Base-by-base conservation (phyloP, 2,329 filamentous ascomycete species). In the Triangularia setosa region DNA sequence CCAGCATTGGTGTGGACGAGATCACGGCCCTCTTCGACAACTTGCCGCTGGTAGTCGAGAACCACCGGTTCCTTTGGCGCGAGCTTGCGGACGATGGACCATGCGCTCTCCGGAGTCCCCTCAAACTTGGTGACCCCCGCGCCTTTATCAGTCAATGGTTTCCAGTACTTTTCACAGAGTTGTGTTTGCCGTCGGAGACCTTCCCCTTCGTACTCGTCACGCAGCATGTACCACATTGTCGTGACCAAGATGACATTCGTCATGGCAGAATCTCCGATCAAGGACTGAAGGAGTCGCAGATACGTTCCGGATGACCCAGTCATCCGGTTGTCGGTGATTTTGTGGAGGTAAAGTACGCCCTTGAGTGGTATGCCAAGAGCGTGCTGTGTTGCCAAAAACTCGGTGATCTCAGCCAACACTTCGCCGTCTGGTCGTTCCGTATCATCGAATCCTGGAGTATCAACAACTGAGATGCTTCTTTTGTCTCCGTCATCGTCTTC, bases 401-500 rank as follows among this genome's bases (percentile, higher is more conserved):
- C 53, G 14, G 54, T 52, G 35, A 67, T 64, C 21, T 63, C 62
- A 6, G 53, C 62, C 4, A 67, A 44, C 11, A 67, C 28, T 21
- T 63, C 59, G 14, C 25, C 56, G n/a, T 64, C 65, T 8, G 55
- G n/a, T 1, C 60, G 56, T 11, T 30, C 27, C 1, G 65, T 64
- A 16, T 67, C 65, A 25, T 67, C 60, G 40, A 67, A 67, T 1
- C 65, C 65, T 1, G 65, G 65, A 2, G 65, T 67, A 23, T 67
- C 65, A 23, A 67, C 59, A 7, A 66, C 56, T 5, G 55, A 27
- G 12, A 63, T 40, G 33, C 23, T 59, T 24, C 57, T 33, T 24
- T 33, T 18, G 16, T 40, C 57, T 6, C 35, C 16, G 4, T 64
- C 59, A 11, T 62, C 58, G 33, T 58, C 63, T 28, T 62, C 59